Base-by-base conservation (phyloP, 768 basidiomycete genomes). In the Amylocystis lapponica region DNA sequence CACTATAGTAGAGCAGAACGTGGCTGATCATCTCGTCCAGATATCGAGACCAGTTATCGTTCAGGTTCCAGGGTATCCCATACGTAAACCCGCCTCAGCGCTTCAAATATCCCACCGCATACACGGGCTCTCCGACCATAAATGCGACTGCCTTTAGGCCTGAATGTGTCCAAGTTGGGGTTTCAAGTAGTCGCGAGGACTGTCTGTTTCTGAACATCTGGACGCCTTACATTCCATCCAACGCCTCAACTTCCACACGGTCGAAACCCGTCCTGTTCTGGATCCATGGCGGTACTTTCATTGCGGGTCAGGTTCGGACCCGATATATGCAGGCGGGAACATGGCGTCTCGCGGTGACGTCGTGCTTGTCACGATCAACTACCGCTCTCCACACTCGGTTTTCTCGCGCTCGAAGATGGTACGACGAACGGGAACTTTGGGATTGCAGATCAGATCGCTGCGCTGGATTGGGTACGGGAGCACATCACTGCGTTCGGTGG, bases 401-500 rank as follows among this genome's bases (percentile, higher is more conserved):
- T 70, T 60, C 60, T 72, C 14, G 66, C 69, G 1, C 54, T 71
- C 14, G 52, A 65, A 29, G 68, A 71, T 43, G 69, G 66, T 14
- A 56, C 64, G 21, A 69, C 65, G 19, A 70, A 69, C 43, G 68
- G 70, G 13, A 74, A 74, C 54, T 71, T 65, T 45, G 74, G 71
- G 0, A 49, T 75, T 30, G 68, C 65, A 14, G 73, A 76, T 53
- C 67, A 71, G 58, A 56, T 67, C 22, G 33, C 56, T n/a, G 59
- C 65, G 13, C 55, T 76, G 29, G 54, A 67, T 31, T 68, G 73
- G 72, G 72, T 80, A 0, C 69, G 73, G 22, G 55, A 66, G 27
- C 67, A 81, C 56, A 79, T 81, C 46, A 56, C 61, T 1, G 64
- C 68, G 16, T 81, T 81, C 48, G 78, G 78, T 27, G 79, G 79